These are phyloP conservation scores for Plectosphaerella sp. DNA, from an alignment of 2,329 filamentous ascomycete genomes.

Conservation along the genomic window DNA sequence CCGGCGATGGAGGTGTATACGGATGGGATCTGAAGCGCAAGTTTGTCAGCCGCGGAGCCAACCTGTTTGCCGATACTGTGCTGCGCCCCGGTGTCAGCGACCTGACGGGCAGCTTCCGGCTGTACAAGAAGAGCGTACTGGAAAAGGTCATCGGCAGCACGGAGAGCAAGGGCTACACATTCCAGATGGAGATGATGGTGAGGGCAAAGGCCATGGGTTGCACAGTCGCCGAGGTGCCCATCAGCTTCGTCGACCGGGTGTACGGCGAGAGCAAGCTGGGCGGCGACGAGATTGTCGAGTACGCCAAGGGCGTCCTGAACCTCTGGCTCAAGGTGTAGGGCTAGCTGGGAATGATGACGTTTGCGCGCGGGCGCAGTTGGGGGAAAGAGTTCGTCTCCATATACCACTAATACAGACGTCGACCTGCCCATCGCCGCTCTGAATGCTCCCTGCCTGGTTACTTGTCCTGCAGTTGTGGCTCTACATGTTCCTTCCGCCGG, in stretches of 20 bases:
- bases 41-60: slow-evolving; percentile 80
- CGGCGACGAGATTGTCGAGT: slow-evolving; percentile 93
- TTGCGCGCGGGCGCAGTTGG: no score
- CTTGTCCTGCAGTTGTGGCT: not conserved
- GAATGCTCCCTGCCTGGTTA: slow-evolving; percentile 13
- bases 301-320: slow-evolving; percentile 77
- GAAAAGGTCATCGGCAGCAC: slow-evolving; percentile 87
- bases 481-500: slow-evolving; percentile 66
- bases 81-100: slow-evolving; percentile 92
- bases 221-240: slow-evolving; percentile 91
- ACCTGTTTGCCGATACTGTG: slow-evolving; percentile 93
- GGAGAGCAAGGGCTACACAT: slow-evolving; percentile 95
- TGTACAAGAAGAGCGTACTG: slow-evolving; percentile 89
- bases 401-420: not conserved
- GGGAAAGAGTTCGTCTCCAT: not conserved
- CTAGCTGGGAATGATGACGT: not conserved
- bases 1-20: slow-evolving; percentile 81
- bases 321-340: slow-evolving; percentile 72
- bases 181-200: slow-evolving; percentile 99
- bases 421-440: not conserved
- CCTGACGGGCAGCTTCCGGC: slow-evolving; percentile 86
- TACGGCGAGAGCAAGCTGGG: slow-evolving; percentile 96
- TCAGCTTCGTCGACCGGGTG: slow-evolving; percentile 90
- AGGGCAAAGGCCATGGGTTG: slow-evolving; percentile 93
- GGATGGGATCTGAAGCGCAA: slow-evolving; percentile 95